These are phyloP conservation scores for Acacia concinna DNA, from an alignment of 331 rosid genomes.

Conservation along the genomic window DNA sequence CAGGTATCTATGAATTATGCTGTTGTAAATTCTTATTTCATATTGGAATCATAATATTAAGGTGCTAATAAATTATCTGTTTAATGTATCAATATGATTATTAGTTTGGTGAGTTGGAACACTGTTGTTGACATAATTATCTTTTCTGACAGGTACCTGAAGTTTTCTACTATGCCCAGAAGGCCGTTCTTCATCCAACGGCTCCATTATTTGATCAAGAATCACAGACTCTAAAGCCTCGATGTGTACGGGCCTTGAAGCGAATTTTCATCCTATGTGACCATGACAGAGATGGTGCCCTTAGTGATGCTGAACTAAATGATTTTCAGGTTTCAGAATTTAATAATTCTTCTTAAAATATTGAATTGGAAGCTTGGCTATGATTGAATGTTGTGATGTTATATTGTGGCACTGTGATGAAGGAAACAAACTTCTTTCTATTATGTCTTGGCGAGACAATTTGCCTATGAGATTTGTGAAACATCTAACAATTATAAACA, in stretches of 20 bases:
- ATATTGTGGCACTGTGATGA: not conserved
- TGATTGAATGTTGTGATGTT: not conserved
- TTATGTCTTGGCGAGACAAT: slow-evolving; percentile 2
- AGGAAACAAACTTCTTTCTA: slow-evolving; percentile 2
- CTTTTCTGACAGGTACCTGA: slow-evolving; percentile 73
- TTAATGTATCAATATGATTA: not conserved
- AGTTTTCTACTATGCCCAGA: slow-evolving; percentile 95
- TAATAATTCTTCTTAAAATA: not conserved
- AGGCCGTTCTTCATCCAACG: slow-evolving; percentile 97
- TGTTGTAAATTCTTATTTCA: slow-evolving; percentile 2
- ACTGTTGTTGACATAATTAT: not conserved
- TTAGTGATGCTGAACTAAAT: slow-evolving; percentile 29
- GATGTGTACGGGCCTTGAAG: slow-evolving; percentile 92
- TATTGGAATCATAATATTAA: slow-evolving; percentile 12
- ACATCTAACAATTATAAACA: slow-evolving; percentile 37
- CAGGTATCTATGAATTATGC: slow-evolving; percentile 52
- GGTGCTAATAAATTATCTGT: slow-evolving; percentile 17
- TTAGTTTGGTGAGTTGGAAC: not conserved
- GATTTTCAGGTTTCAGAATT: slow-evolving; percentile 47
- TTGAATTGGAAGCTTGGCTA: slow-evolving; percentile 12
- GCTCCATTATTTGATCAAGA: slow-evolving; percentile 96
- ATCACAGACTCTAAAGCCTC: slow-evolving; percentile 87
- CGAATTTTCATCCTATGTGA: slow-evolving; percentile 91
- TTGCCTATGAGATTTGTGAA: not conserved
- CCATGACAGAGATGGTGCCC: slow-evolving; percentile 91